A percentile compares a stretch with the other conserved stretches of the same genome.
Conservation (phyloP, 2,329 filamentous ascomycete genomes). For the Penicillium aurantiogriseum region DNA sequence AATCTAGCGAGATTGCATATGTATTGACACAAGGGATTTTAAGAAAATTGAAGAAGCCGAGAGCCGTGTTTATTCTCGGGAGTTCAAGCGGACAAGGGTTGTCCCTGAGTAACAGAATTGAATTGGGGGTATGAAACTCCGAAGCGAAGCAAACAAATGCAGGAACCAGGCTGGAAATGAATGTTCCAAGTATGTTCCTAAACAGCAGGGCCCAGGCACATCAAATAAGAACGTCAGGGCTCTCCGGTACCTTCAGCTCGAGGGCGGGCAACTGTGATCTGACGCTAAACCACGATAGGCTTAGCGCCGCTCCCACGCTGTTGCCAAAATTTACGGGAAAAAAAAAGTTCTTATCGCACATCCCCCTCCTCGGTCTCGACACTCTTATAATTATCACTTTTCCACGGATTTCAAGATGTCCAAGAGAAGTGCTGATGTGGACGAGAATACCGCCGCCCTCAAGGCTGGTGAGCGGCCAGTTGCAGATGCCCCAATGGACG, state of each 20-base stretch:
- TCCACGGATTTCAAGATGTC: constrained; percentile 48
- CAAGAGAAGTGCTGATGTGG: constrained; percentile 58
- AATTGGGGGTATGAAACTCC: neutral
- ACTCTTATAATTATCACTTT: constrained; percentile 7
- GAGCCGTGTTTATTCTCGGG: constrained; percentile 9
- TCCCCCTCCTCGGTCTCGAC: constrained; percentile 15
- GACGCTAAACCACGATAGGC: constrained; percentile 36
- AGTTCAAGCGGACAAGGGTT: constrained; percentile 9
- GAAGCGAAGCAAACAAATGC: constrained; percentile 3
- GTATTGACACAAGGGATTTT: neutral
- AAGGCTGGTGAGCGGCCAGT: constrained; percentile 62
- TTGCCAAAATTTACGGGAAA: constrained; percentile 24
- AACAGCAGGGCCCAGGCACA: constrained; percentile 2
- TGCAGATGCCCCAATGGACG: constrained; percentile 49
- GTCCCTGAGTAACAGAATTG: constrained; percentile 10
- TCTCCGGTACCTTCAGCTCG: constrained; percentile 17
- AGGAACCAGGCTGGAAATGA: constrained; percentile 8
- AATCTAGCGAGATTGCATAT: constrained; percentile 10
- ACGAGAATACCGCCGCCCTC: constrained; percentile 54
- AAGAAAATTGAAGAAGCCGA: constrained; percentile 5
- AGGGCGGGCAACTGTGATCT: constrained; percentile 25
- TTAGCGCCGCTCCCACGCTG: constrained; percentile 24
- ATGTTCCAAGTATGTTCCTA: neutral
- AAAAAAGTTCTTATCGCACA: constrained; percentile 34
- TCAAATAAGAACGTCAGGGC: constrained; percentile 4